phyloP scores from a whole-genome alignment of 1,139 yeast species.

The Wickerhamomyces sp. region DNA sequence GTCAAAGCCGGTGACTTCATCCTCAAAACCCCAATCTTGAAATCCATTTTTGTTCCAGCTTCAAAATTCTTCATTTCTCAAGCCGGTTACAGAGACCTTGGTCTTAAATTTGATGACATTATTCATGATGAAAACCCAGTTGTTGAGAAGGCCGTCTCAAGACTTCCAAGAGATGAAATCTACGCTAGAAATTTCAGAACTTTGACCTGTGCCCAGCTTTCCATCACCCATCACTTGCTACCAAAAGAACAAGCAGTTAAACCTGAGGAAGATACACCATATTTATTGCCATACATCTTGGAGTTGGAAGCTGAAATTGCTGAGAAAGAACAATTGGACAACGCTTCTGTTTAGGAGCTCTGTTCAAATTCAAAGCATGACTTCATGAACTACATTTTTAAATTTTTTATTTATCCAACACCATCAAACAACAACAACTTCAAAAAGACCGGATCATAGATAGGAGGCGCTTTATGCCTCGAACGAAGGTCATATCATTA shows the following conservation, averaged over 20 bases:
- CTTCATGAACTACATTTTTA: no score
- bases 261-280: conserved; percentile 80
- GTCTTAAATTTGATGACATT: conserved; percentile 84
- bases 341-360: conserved; percentile 44
- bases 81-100: conserved; percentile 92
- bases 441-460: no score
- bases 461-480: no score
- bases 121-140: conserved; percentile 82
- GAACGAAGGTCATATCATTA: no score
- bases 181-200: conserved; percentile 92
- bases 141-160: conserved; percentile 79
- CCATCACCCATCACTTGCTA: conserved; percentile 78
- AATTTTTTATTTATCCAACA: no score
- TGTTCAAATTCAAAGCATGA: no score
- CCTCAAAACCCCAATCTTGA: conserved; percentile 72
- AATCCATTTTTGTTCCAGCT: conserved; percentile 71
- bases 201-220: conserved; percentile 84
- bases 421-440: no score
- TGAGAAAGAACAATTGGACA: conserved; percentile 86
- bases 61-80: conserved; percentile 67
- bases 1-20: conserved; percentile 79
- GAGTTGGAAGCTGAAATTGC: conserved; percentile 92
- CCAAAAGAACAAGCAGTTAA: conserved; percentile 76
- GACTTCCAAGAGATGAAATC: conserved; percentile 78
- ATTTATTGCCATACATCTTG: conserved; percentile 81